Evolutionary conservation across 2,329 filamentous ascomycete genomes (phyloP), one percentile per base, ranked within the genome.

Genomic region (Ceratocystis destructans): DNA sequence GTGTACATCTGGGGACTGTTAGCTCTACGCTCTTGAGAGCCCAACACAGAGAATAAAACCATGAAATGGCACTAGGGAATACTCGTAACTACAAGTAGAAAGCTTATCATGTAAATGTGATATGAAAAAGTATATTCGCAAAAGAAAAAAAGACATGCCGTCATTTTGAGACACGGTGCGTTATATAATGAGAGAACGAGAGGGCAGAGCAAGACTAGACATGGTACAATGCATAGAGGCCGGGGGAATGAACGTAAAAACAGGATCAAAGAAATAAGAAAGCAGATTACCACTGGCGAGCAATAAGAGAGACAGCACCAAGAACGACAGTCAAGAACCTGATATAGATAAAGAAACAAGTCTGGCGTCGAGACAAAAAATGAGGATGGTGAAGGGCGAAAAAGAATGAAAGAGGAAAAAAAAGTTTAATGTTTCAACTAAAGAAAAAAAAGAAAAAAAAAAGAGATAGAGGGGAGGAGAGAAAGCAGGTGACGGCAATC

Each of bases 391-490:
- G 28, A 50, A 64, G 53, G 44, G 61, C 67, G 57, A 68, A 37
- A 66, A 65, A 69, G 53, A 50, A 59, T 25, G 67, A 61, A 44
- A 53, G 67, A 64, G 61, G 6, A 50, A 68, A 59, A 68, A 57
- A 62, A 48, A 17, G 50, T 48, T 31, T 66, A 64, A 41, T 41
- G 37, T 41, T 41, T 41, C 37, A 41, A 41, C 37, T 64, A 67
- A 66, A 62, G 66, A 66, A 68, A 57, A 64, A 64, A 65, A 57
- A 46, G 59, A 50, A 62, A 46, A 25, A 57, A 37, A 37, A 67
- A 50, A 57, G 53, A 66, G 20, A 61, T 6, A 61, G 12, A 62
- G 59, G 33, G 28, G 15, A 45, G 28, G 64, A 44, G 48, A 65
- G 53, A 37, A 53, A 67, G 59, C 61, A 50, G 28, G 33, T 67